phyloP scores from a whole-genome alignment of 2,329 filamentous ascomycete species.

The Huntiella bhutanensis region DNA sequence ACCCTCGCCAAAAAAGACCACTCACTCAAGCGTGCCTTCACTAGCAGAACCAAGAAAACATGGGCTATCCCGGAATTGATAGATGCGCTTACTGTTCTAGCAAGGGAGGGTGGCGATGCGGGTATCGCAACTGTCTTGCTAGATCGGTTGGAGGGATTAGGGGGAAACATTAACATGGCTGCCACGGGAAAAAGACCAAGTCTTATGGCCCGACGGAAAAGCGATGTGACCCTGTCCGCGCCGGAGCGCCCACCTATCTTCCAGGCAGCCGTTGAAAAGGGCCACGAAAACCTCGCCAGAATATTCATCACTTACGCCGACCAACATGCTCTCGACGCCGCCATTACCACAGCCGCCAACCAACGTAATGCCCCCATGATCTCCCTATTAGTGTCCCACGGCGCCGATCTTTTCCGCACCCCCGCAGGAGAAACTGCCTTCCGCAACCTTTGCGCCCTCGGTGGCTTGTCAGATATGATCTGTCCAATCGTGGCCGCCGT shows the following conservation, averaged over 20 bases:
- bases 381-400: conserved; percentile 30
- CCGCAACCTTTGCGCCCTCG: conserved; percentile 28
- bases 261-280: conserved; percentile 30
- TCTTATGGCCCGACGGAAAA: conserved; percentile 29
- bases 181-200: conserved; percentile 26
- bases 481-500: conserved; percentile 30
- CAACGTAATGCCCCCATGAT: conserved; percentile 24
- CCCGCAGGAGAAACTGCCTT: conserved; percentile 34
- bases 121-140: conserved; percentile 38
- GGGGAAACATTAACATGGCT: conserved; percentile 30
- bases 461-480: conserved; percentile 27
- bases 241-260: conserved; percentile 30
- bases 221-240: conserved; percentile 21
- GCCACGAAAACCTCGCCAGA: conserved; percentile 32
- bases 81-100: conserved; percentile 29
- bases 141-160: conserved; percentile 27
- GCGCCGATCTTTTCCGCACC: conserved; percentile 28
- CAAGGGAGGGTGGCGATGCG: conserved; percentile 29
- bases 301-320: conserved; percentile 36
- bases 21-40: conserved; percentile 23
- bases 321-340: conserved; percentile 27
- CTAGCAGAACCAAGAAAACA: conserved; percentile 28
- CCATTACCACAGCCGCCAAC: conserved; percentile 30
- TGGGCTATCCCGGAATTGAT: conserved; percentile 36
- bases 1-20: not conserved